Base-by-base conservation (phyloP, 1,284 basidiomycete genomes). In the Porodaedalea pini region DNA sequence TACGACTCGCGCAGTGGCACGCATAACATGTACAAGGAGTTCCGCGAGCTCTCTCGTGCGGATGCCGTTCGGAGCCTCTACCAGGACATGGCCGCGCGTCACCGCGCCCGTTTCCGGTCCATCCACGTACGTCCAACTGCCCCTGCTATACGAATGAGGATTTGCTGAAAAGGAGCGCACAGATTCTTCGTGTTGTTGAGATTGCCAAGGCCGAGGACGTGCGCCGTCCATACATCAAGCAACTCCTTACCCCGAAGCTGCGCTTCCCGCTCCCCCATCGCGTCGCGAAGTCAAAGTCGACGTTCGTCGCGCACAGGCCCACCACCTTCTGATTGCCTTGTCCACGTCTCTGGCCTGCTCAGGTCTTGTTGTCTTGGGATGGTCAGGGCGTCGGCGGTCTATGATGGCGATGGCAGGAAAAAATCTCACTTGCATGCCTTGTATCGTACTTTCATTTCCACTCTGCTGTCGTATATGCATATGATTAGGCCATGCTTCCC, bases 1-100 rank as follows among this genome's bases (percentile, higher is more conserved):
- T 99, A 99, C 80, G 96, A 97, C 78, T 97, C 94, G 58, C 92
- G 94, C 69, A 96, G 93, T 51, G 94, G 94, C 63, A 98, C 95
- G 58, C 94, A 97, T 86, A 97, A 98, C 85, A 90, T 90, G 89
- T 91, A 91, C 83, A 90, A 90, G 84, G 96, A 99, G 82, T 98
- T 93, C 91, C 93, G 95, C 71, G 96, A 97, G 67, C 86, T 99
- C 66, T 85, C 83, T 67, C 90, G 97, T 66, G 89, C 93, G 61
- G 95, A 94, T 74, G 96, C 97, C 62, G 97, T 98, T 72, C 94
- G 93, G 83, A 81, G 88, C 67, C 80, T 98, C 75, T 99, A 99
- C 86, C 96, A 99, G 80, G 96, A 99, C 79, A 98, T 99, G 96
- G 94, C 97, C 70, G 94, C 96, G 64, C 86, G 95, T 67, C 97